These are phyloP conservation scores for Gossypium thurberi DNA, from an alignment of 345 rosid species.

Conservation along the genomic window DNA sequence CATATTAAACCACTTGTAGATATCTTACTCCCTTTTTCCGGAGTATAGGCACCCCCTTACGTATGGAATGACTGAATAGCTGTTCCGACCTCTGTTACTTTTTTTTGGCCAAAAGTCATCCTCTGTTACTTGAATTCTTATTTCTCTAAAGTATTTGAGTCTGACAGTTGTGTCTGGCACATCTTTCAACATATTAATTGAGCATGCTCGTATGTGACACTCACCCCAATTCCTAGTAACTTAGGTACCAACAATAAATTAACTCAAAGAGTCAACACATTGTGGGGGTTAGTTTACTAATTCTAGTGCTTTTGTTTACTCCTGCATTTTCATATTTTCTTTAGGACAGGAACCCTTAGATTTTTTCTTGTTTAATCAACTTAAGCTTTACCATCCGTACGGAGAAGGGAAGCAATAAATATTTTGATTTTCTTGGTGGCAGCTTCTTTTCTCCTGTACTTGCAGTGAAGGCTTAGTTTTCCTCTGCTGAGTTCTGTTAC, in stretches of 20 bases:
- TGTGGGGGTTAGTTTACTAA: not conserved
- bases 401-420: not conserved
- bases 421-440: not conserved
- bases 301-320: no score
- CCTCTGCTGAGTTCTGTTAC: not conserved
- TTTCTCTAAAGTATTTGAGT: no score
- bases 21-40: not conserved
- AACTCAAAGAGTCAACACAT: not conserved
- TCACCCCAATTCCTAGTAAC: no score
- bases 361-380: not conserved
- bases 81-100: not conserved
- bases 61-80: no score
- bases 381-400: not conserved
- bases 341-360: not conserved
- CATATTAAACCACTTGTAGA: not conserved
- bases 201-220: no score
- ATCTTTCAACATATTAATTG: no score
- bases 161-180: no score
- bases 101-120: not conserved
- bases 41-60: not conserved
- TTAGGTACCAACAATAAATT: not conserved
- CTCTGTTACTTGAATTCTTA: no score
- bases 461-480: not conserved
- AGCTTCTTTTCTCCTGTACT: not conserved
- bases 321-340: not conserved